Evolutionary conservation across 331 rosid genomes (phyloP).

Genomic region (Ulmus americana): DNA sequence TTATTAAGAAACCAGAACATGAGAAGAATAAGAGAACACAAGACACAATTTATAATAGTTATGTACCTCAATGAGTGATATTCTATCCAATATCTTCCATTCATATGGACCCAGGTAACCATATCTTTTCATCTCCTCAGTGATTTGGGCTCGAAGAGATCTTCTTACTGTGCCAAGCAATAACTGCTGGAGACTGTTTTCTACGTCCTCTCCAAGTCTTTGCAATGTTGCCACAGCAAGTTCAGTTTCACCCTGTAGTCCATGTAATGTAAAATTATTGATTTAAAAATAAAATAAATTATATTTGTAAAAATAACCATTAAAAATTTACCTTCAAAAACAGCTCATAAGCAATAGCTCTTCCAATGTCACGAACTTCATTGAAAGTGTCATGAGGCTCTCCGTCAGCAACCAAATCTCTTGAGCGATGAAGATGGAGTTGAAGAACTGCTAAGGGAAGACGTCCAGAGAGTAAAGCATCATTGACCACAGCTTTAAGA

Average conservation of each 20-base stretch:
- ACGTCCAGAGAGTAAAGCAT: constrained; percentile 91
- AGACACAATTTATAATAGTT: constrained; percentile 22
- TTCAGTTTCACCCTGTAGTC: constrained; percentile 83
- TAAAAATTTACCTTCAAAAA: constrained; percentile 74
- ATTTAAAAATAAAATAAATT: constrained; percentile 5
- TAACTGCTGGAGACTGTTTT: constrained; percentile 77
- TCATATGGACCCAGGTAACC: constrained; percentile 83
- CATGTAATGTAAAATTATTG: constrained; percentile 13
- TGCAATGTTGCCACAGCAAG: constrained; percentile 86
- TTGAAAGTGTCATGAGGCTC: constrained; percentile 73
- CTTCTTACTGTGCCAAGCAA: constrained; percentile 82
- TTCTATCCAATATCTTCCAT: constrained; percentile 73
- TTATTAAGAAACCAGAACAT: constrained; percentile 19
- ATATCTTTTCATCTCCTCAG: constrained; percentile 71
- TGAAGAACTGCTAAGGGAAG: constrained; percentile 97
- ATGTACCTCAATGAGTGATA: constrained; percentile 73
- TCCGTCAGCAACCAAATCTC: constrained; percentile 53
- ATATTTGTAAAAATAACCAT: constrained; percentile 24
- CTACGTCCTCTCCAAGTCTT: constrained; percentile 92
- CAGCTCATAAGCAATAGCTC: constrained; percentile 88
- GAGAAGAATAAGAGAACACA: constrained; percentile 17
- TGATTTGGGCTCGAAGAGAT: constrained; percentile 67
- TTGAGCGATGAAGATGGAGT: constrained; percentile 71
- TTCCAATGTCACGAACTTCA: constrained; percentile 92
- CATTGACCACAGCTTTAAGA: constrained; percentile 79